phyloP scores from a whole-genome alignment of 352 stramenopile species.

The Phytophthora syringae region DNA sequence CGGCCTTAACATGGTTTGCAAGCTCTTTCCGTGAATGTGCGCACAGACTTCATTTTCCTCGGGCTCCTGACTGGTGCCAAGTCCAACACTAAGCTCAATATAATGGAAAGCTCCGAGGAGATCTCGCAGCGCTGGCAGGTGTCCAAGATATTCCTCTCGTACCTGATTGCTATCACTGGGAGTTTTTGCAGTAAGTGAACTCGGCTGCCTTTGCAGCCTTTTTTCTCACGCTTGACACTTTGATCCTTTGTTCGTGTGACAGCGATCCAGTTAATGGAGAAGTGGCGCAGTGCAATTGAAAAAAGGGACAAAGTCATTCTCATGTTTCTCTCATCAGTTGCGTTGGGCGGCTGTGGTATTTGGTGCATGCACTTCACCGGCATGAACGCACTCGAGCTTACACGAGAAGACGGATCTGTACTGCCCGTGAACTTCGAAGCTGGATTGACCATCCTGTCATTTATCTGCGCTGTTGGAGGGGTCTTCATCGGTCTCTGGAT shows the following conservation, averaged over 20 bases:
- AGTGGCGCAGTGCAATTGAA: conserved; percentile 58
- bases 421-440: conserved; percentile 61
- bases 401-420: conserved; percentile 37
- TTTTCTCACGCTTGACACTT: no score
- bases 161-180: conserved; percentile 58
- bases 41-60: background rate
- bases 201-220: background rate
- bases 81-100: background rate
- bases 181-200: conserved; percentile 62
- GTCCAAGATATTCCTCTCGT: conserved; percentile 55
- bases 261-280: conserved; percentile 80
- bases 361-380: conserved; percentile 83
- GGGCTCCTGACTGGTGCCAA: background rate
- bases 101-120: conserved; percentile 12
- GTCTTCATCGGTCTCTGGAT: conserved; percentile 66
- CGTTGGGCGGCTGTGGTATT: conserved; percentile 68
- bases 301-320: conserved; percentile 44
- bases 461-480: conserved; percentile 57
- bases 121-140: conserved; percentile 53
- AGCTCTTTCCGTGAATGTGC: no score
- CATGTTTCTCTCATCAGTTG: conserved; percentile 45
- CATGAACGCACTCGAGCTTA: conserved; percentile 61
- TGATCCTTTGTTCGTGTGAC: background rate
- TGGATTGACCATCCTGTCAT: conserved; percentile 59
- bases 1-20: background rate